These are phyloP conservation scores for Fraxinus sp. DNA, from an alignment of 305 asterid species.

Conservation along the genomic window DNA sequence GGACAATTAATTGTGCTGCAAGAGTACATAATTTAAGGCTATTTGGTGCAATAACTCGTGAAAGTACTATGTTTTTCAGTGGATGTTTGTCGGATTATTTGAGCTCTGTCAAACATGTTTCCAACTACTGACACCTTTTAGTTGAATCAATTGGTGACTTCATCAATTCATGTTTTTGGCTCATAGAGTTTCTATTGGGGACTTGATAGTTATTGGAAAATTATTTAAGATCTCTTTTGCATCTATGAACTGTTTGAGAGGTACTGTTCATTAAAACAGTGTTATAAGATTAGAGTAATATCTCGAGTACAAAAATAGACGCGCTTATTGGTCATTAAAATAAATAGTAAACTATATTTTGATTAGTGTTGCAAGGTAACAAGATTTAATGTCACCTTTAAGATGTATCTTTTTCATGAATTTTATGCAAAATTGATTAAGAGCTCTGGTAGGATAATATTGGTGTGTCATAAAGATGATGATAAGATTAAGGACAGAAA, in stretches of 20 bases:
- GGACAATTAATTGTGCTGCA: neutral
- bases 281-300: neutral
- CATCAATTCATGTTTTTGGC: neutral
- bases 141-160: neutral
- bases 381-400: neutral
- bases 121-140: neutral
- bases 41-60: neutral
- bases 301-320: neutral
- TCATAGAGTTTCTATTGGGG: neutral
- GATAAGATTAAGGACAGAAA: neutral
- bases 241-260: neutral
- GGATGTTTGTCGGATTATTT: neutral
- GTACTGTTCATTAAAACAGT: neutral
- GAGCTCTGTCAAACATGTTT: neutral
- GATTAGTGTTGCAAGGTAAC: neutral
- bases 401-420: neutral
- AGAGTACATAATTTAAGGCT: neutral
- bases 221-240: neutral
- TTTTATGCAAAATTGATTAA: neutral
- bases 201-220: neutral
- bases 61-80: neutral
- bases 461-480: neutral
- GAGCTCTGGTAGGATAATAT: neutral
- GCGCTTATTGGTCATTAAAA: neutral
- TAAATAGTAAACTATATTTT: neutral